Conservation (phyloP, 441 rosid species). For the Mallotus japonicus region DNA sequence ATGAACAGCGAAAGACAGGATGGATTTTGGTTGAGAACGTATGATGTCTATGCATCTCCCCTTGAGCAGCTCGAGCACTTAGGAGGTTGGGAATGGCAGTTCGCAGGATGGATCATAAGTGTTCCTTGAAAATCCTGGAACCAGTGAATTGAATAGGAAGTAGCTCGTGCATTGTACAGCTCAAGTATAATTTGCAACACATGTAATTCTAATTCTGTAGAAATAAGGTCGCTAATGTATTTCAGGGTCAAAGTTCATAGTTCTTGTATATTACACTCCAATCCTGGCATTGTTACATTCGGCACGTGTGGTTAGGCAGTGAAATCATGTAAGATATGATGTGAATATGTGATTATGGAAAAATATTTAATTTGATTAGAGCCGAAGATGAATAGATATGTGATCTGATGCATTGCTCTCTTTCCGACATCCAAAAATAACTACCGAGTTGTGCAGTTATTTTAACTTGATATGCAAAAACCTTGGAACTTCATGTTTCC, state of each 20-base stretch:
- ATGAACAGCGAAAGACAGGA: neutral
- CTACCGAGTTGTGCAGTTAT: neutral
- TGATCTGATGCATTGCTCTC: neutral
- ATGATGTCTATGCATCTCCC: neutral
- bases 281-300: conserved; percentile 7
- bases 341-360: conserved; percentile 10
- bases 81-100: conserved; percentile 12
- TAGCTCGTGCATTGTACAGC: conserved; percentile 39
- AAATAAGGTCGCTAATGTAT: conserved; percentile 21
- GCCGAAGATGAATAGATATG: neutral
- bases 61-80: neutral
- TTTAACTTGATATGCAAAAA: neutral
- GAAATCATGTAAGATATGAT: conserved; percentile 15
- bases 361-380: conserved; percentile 2
- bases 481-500: no score
- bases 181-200: conserved; percentile 17
- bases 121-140: conserved; percentile 15
- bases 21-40: conserved; percentile 14
- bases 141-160: conserved; percentile 19
- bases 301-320: conserved; percentile 8
- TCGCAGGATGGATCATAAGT: conserved; percentile 12
- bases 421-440: no score
- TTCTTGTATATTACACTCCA: conserved; percentile 12
- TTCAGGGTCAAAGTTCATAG: conserved; percentile 2
- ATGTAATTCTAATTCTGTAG: conserved; percentile 14